phyloP scores from a whole-genome alignment of 768 basidiomycete genomes.

The Trametes villosa region DNA sequence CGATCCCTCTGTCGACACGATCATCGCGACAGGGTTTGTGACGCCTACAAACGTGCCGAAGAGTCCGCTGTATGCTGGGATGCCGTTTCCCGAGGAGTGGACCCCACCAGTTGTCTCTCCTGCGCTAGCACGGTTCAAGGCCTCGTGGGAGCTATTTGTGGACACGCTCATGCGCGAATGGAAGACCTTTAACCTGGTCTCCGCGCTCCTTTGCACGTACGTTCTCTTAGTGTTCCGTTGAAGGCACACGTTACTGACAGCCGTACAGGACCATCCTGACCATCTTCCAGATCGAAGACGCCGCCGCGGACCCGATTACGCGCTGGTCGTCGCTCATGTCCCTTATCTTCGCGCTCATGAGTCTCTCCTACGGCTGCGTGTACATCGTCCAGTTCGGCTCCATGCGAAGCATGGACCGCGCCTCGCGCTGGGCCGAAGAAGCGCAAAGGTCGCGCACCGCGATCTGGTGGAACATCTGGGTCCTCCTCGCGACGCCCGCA shows the following conservation, averaged over 20 bases:
- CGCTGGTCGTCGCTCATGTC: conserved; percentile 68
- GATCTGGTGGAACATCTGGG: conserved; percentile 71
- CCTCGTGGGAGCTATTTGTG: conserved; percentile 72
- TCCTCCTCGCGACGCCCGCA: conserved; percentile 66
- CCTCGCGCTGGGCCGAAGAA: conserved; percentile 78
- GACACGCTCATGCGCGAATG: conserved; percentile 72
- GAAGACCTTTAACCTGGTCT: conserved; percentile 78
- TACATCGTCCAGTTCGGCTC: conserved; percentile 73
- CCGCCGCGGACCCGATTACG: conserved; percentile 61
- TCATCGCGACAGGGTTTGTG: conserved; percentile 14
- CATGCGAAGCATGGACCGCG: conserved; percentile 74
- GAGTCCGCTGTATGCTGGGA: conserved; percentile 4
- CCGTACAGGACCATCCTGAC: conserved; percentile 61
- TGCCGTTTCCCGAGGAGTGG: conserved; percentile 44
- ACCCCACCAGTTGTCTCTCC: conserved; percentile 57
- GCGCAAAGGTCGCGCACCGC: conserved; percentile 53
- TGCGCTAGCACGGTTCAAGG: conserved; percentile 64
- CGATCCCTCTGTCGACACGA: conserved; percentile 16
- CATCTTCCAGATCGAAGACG: conserved; percentile 60
- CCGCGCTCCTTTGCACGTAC: conserved; percentile 60
- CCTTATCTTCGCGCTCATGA: conserved; percentile 68
- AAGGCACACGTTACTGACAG: background rate
- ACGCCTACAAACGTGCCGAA: conserved; percentile 11
- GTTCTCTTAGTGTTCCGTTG: conserved; percentile 26
- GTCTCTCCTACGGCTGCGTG: conserved; percentile 72